Evolutionary conservation across 2,329 filamentous ascomycete genomes (phyloP), one percentile per base, ranked within the genome.

Genomic region (Colletotrichum limetticola): DNA sequence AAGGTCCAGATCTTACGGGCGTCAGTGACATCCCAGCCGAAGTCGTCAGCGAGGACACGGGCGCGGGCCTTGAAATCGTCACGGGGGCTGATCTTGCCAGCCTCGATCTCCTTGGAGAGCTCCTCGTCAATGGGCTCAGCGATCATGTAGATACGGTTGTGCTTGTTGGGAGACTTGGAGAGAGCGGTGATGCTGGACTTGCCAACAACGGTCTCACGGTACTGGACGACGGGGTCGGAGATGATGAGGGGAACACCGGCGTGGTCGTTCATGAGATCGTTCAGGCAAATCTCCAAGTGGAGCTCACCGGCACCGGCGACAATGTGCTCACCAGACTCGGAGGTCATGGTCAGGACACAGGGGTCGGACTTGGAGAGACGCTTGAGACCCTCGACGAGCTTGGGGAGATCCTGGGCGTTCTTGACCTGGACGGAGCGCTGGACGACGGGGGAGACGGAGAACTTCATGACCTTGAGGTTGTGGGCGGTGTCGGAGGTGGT

Each of bases 391-490:
- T 99, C 97, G 81, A 99, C 97, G 75, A 99, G 93, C 93, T 99
- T 99, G 87, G 97, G 97, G 77, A 99, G 92, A 91, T 99, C 97
- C 89, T 97, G 95, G 82, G 97, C 97, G 89, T 99, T 99, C 95
- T 98, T 98, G 90, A 98, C 96, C 89, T 98, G 95, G 82, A 99
- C 97, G 86, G 97, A 98, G 80, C 96, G 96, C 89, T 94, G 96
- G 78, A 99, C 97, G 88, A 99, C 97, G 81, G 97, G 97, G 74
- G 97, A 98, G 85, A 99, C 97, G 83, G 97, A 99, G 94, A 99
- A 99, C 91, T 98, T 98, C 97, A 99, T 99, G 89, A 99, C 97
- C 93, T 98, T 98, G 83, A 99, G 89, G 93, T 99, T 99, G 93
- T 99, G 97, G 85, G 97, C 96, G 78, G 95, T 97, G 79, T 99